A percentile compares a stretch with the other conserved stretches of the same genome.
Conservation (phyloP, 352 stramenopile genomes). For the Globisporangium nagaii region DNA sequence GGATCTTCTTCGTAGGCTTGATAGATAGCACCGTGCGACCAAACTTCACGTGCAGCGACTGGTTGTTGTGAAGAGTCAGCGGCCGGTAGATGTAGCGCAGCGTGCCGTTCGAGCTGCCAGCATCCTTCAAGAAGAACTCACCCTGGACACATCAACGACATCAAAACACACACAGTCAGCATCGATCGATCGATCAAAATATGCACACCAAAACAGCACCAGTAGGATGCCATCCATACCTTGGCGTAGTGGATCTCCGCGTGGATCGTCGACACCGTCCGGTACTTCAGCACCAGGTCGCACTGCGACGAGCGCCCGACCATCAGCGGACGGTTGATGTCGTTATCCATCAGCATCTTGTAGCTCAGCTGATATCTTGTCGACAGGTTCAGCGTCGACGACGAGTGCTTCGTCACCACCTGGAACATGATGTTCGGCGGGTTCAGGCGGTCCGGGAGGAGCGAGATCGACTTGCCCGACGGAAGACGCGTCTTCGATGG, state of each 20-base stretch:
- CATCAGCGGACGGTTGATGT: conserved; percentile 88
- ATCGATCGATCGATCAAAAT: neutral
- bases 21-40: conserved; percentile 82
- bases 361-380: conserved; percentile 85
- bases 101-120: conserved; percentile 91
- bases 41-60: conserved; percentile 86
- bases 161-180: neutral
- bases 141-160: conserved; percentile 29
- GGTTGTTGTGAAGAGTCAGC: conserved; percentile 87
- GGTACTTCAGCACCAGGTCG: conserved; percentile 94
- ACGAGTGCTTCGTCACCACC: conserved; percentile 85
- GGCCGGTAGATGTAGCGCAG: conserved; percentile 93
- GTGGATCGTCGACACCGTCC: conserved; percentile 93
- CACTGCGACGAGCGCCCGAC: conserved; percentile 91
- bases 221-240: conserved; percentile 10
- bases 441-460: conserved; percentile 67
- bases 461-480: conserved; percentile 65
- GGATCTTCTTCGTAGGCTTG: conserved; percentile 88
- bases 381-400: conserved; percentile 77
- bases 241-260: conserved; percentile 92
- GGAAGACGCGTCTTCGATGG: conserved; percentile 73
- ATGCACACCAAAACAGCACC: neutral
- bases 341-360: conserved; percentile 91
- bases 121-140: conserved; percentile 94
- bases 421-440: conserved; percentile 86